phyloP scores from a whole-genome alignment of 257 asterid species.

The Capsicum rhomboideum region DNA sequence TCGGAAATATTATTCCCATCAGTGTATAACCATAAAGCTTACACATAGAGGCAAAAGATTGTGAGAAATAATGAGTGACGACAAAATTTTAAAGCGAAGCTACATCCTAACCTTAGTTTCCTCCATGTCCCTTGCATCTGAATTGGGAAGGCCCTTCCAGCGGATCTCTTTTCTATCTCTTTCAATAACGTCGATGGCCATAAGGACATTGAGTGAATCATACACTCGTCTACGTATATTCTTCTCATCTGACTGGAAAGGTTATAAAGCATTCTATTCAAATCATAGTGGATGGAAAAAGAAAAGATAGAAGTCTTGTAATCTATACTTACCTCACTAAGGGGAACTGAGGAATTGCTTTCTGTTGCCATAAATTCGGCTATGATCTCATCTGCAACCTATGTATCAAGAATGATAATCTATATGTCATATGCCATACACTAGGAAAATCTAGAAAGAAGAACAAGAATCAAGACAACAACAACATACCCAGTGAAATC shows the following conservation, averaged over 20 bases:
- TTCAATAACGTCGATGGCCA: conserved; percentile 13
- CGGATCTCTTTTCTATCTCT: conserved; percentile 11
- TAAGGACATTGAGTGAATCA: conserved; percentile 16
- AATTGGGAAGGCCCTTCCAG: conserved; percentile 13
- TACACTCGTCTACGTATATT: conserved; percentile 15
- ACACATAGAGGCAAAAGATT: neutral
- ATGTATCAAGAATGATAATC: neutral
- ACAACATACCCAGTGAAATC: no score
- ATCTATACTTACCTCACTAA: conserved; percentile 3
- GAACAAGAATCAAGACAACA: neutral
- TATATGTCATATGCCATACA: neutral
- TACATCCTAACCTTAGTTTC: conserved; percentile 12
- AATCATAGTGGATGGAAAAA: neutral
- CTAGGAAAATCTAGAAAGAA: neutral
- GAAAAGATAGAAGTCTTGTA: neutral
- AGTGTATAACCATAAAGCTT: neutral
- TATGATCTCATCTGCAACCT: conserved; percentile 18
- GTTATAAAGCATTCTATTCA: neutral
- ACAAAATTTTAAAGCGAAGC: neutral
- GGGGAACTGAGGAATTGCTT: conserved; percentile 2
- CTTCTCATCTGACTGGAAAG: conserved; percentile 14
- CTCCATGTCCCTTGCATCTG: conserved; percentile 1
- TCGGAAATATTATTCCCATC: neutral
- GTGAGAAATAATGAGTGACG: neutral
- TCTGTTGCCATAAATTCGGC: conserved; percentile 1